phyloP scores from a whole-genome alignment of 192 early-diverging fungal species.

The Linnemannia hyalina region DNA sequence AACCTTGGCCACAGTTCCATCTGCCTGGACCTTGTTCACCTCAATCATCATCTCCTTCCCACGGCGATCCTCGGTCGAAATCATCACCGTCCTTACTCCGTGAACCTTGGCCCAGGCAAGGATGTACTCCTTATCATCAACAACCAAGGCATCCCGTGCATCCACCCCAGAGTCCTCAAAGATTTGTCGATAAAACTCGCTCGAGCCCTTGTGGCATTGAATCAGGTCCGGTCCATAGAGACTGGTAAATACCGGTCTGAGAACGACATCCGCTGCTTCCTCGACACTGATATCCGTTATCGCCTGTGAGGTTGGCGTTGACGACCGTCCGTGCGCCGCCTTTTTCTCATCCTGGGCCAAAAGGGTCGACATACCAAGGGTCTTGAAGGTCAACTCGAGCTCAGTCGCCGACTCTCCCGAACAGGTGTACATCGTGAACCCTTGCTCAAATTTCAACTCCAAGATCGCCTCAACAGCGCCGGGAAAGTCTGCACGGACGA shows the following conservation, averaged over 20 bases:
- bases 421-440: slow-evolving; percentile 41
- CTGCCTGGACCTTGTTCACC: background rate
- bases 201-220: slow-evolving; percentile 29
- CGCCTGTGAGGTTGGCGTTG: background rate
- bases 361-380: slow-evolving; percentile 22
- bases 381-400: slow-evolving; percentile 29
- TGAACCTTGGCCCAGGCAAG: slow-evolving; percentile 44
- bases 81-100: slow-evolving; percentile 33
- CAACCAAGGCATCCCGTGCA: slow-evolving; percentile 28
- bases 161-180: slow-evolving; percentile 26
- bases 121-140: slow-evolving; percentile 49
- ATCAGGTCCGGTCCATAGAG: slow-evolving; percentile 45
- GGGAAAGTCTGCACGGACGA: slow-evolving; percentile 28
- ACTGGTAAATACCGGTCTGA: slow-evolving; percentile 27
- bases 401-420: slow-evolving; percentile 31
- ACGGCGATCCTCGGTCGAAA: slow-evolving; percentile 31
- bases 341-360: background rate
- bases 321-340: background rate
- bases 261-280: background rate
- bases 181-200: slow-evolving; percentile 23
- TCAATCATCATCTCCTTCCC: slow-evolving; percentile 38
- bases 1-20: background rate
- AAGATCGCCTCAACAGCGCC: slow-evolving; percentile 45
- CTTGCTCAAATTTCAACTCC: slow-evolving; percentile 25
- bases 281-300: background rate